Percentiles rank a stretch among this genome's conserved stretches.
Evolutionary conservation across 202 grass and related monocot genomes (phyloP).

Genomic region (Zizania palustris): DNA sequence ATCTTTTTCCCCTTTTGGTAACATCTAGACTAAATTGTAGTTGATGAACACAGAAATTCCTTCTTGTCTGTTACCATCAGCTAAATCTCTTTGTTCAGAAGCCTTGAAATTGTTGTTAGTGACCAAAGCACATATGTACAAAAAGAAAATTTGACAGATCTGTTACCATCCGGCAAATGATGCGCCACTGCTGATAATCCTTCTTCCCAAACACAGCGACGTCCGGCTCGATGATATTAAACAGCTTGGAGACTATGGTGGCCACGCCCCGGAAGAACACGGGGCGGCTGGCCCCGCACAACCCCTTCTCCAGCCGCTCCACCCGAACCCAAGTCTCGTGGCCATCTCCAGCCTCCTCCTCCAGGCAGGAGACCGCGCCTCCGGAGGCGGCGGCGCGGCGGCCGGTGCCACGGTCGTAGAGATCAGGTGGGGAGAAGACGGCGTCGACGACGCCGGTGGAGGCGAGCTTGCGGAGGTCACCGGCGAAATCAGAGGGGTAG

Average conservation of each 20-base stretch:
- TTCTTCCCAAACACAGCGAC: constrained; percentile 85
- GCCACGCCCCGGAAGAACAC: constrained; percentile 84
- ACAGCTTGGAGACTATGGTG: constrained; percentile 79
- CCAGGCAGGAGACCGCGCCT: constrained; percentile 53
- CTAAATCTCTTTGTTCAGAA: not conserved
- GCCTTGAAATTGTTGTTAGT: not conserved
- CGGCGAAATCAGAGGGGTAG: constrained; percentile 75
- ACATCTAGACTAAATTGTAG: not conserved
- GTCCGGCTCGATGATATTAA: constrained; percentile 84
- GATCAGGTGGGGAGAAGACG: constrained; percentile 65
- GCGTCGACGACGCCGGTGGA: constrained; percentile 56
- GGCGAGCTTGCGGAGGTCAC: constrained; percentile 73
- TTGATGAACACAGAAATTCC: not conserved
- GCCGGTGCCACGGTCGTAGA: constrained; percentile 54
- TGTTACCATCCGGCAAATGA: constrained; percentile 82
- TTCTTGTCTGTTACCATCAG: not conserved
- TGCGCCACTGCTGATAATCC: constrained; percentile 91
- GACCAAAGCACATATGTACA: not conserved
- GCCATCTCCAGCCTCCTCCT: constrained; percentile 44
- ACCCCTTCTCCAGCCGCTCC: constrained; percentile 68
- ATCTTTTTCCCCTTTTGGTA: not conserved
- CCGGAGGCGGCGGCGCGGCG: not conserved
- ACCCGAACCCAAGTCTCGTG: constrained; percentile 87
- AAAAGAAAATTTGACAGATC: not conserved
- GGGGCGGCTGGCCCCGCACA: constrained; percentile 78